phyloP scores from a whole-genome alignment of 2,329 filamentous ascomycete species.

The Fusarium haematococcum region DNA sequence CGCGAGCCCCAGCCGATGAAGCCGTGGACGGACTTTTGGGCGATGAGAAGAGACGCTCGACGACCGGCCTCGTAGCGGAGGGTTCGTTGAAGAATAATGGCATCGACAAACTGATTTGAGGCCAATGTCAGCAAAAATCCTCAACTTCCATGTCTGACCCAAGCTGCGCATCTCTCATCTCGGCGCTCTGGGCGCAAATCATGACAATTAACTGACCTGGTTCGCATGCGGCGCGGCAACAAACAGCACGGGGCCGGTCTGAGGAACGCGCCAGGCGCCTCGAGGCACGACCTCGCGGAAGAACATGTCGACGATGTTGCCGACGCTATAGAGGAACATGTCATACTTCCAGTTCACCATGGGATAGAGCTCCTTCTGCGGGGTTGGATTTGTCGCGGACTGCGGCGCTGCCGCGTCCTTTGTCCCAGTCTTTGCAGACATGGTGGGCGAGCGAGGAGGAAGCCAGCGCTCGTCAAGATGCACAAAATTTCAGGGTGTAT shows the following conservation, averaged over 20 bases:
- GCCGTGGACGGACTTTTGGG: slow-evolving; percentile 93
- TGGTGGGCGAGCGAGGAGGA: slow-evolving; percentile 23
- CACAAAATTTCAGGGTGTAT: background rate
- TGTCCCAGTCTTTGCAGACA: slow-evolving; percentile 39
- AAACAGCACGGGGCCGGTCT: slow-evolving; percentile 89
- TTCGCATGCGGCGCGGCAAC: slow-evolving; percentile 98
- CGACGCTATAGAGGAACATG: slow-evolving; percentile 80
- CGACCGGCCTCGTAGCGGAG: slow-evolving; percentile 88
- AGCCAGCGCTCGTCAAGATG: slow-evolving; percentile 18
- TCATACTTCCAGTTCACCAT: slow-evolving; percentile 84
- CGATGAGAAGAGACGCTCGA: slow-evolving; percentile 91
- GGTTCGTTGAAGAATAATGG: slow-evolving; percentile 90
- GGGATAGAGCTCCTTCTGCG: slow-evolving; percentile 69
- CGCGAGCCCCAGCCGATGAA: slow-evolving; percentile 91
- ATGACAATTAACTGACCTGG: slow-evolving; percentile 68
- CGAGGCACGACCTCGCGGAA: slow-evolving; percentile 97
- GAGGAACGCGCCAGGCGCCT: slow-evolving; percentile 94
- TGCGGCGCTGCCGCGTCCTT: slow-evolving; percentile 42
- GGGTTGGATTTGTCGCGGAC: slow-evolving; percentile 39
- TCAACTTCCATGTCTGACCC: background rate
- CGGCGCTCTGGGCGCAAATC: background rate
- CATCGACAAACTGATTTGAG: slow-evolving; percentile 87
- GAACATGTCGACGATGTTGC: slow-evolving; percentile 92
- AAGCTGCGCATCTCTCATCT: background rate
- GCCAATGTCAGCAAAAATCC: slow-evolving; percentile 16